Evolutionary conservation across 129 eudicot species (phyloP).

Genomic region (Ambrosia artemisiifolia): DNA sequence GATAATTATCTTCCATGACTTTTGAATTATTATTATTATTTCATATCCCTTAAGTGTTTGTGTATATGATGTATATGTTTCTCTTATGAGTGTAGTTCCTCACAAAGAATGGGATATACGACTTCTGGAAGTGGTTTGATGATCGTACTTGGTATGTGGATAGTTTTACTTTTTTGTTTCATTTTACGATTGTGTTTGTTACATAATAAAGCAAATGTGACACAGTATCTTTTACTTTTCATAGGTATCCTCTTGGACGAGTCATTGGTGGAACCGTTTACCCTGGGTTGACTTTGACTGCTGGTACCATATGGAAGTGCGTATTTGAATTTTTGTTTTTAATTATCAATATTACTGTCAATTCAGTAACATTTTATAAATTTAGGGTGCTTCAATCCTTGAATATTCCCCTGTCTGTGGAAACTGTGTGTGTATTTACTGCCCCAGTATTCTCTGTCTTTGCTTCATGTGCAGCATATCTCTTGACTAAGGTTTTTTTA

Average conservation of each 20-base stretch:
- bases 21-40: background rate
- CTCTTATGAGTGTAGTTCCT: slow-evolving; percentile 65
- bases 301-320: slow-evolving; percentile 88
- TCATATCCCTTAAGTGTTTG: background rate
- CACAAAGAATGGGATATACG: slow-evolving; percentile 92
- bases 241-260: slow-evolving; percentile 94
- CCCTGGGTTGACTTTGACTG: slow-evolving; percentile 93
- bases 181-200: background rate
- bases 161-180: slow-evolving; percentile 7
- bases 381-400: slow-evolving; percentile 80
- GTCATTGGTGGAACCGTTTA: slow-evolving; percentile 97
- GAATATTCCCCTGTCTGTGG: slow-evolving; percentile 96
- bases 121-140: slow-evolving; percentile 99
- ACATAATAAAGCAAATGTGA: slow-evolving; percentile 15
- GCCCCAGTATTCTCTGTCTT: slow-evolving; percentile 94
- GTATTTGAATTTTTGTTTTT: slow-evolving; percentile 20
- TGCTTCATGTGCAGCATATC: slow-evolving; percentile 97
- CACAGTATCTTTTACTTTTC: slow-evolving; percentile 13
- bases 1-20: background rate
- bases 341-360: background rate
- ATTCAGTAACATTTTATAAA: slow-evolving; percentile 19
- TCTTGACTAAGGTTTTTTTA: slow-evolving; percentile 77
- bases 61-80: slow-evolving; percentile 7
- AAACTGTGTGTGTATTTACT: slow-evolving; percentile 96
- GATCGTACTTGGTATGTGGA: slow-evolving; percentile 87